Base-by-base conservation (phyloP, 495 filamentous ascomycete species). In the Terfezia boudieri region DNA sequence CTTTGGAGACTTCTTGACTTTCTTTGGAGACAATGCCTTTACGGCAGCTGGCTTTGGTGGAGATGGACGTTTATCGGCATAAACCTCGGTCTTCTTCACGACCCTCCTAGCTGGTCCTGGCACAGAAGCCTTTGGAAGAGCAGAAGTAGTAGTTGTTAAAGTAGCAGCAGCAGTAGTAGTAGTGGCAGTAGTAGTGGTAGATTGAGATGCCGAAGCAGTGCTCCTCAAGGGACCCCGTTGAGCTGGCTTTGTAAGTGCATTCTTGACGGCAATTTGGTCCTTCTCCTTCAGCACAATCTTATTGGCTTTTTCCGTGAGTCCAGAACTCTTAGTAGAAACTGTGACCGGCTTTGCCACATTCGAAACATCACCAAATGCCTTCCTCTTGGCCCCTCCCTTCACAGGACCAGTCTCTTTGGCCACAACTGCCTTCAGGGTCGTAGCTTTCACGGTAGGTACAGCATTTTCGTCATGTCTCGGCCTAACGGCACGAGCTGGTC, bases 331-430 rank as follows among this genome's bases (percentile, higher is more conserved):
- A 12, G 26, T 51, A 52, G 66, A 73, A 55, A 68, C 69, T 35
- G 61, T 70, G 11, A 72, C 60, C 23, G 69, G 60, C 60, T 79
- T 80, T 35, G 70, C 66, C 14, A 73, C 81, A 64, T 85, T 87
- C 73, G 80, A 89, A 37, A 87, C 72, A 63, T 94, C 87, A 14
- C 75, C 82, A 66, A 90, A 85, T 14, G 77, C 83, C 38, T 78
- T 79, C 56, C 86, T 77, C 69, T 85, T 86, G 23, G 80, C 71
- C 43, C 73, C 76, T 52, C 76, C 76, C 67, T 83, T 89, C 52
- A 81, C 17, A 46, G 41, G 41, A 4, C 4, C 17, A 14, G 41
- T 46, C 14, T 46, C 17, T 20, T 9, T 20, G 14, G 12, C 17
- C 4, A 20, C 8, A 46, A 46, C 41, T 2, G 41, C 41, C 41